Percentiles rank a stretch among this genome's conserved stretches.
Conservation (phyloP, 179 eudicot species). For the Camellia oleifera region DNA sequence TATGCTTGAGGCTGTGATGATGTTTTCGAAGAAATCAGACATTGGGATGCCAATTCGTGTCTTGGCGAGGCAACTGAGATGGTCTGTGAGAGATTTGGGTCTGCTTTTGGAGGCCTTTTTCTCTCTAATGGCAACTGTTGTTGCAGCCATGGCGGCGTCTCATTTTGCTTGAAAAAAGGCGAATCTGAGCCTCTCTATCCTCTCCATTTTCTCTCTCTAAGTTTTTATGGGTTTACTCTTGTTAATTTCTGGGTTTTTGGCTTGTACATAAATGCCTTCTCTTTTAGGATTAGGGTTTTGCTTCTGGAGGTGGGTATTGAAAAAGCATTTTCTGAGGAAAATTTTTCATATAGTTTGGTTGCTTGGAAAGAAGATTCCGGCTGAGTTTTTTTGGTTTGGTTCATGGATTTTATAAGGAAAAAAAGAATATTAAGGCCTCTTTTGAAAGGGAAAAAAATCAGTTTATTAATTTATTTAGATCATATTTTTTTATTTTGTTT, state of each 20-base stretch:
- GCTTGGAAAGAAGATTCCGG: too few species aligned
- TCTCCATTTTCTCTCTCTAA: not conserved
- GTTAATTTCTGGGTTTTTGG: too few species aligned
- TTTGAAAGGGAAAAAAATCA: too few species aligned
- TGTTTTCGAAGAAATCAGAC: not conserved
- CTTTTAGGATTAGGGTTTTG: too few species aligned
- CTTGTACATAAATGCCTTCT: not conserved
- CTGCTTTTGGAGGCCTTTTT: not conserved
- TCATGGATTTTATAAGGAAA: too few species aligned
- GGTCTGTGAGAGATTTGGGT: conserved; percentile 1
- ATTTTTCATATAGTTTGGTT: too few species aligned
- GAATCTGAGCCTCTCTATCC: conserved; percentile 26
- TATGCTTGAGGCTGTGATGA: conserved; percentile 24
- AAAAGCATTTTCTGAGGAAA: too few species aligned
- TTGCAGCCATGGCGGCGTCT: conserved; percentile 24
- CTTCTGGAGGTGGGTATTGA: too few species aligned
- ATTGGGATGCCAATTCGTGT: not conserved
- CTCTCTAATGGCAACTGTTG: conserved; percentile 10
- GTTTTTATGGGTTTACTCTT: not conserved
- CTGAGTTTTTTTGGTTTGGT: too few species aligned
- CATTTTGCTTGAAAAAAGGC: conserved; percentile 18
- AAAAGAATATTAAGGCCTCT: too few species aligned
- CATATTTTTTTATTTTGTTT: too few species aligned
- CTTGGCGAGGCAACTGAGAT: conserved; percentile 23
- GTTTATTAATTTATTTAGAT: too few species aligned